phyloP scores from a whole-genome alignment of 306 rosid genomes.

The Senna siamea region DNA sequence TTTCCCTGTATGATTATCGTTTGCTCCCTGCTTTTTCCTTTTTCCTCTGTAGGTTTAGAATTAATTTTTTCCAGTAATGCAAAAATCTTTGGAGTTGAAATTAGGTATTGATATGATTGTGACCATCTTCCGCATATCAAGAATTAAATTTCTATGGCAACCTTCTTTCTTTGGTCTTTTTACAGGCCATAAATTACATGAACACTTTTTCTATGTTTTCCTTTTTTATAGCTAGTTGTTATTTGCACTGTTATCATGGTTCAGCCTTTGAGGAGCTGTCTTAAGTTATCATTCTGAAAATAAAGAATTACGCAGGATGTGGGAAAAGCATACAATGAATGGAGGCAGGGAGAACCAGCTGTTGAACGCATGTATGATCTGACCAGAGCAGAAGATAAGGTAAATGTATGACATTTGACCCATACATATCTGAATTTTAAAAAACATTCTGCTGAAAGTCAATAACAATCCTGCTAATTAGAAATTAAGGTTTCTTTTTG shows the following conservation, averaged over 20 bases:
- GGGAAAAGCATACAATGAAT: slow-evolving; percentile 90
- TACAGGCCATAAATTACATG: slow-evolving; percentile 2
- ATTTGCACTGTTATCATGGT: slow-evolving; percentile 39
- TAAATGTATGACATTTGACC: slow-evolving; percentile 39
- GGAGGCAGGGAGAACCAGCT: slow-evolving; percentile 93
- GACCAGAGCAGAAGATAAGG: slow-evolving; percentile 66
- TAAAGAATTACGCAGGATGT: slow-evolving; percentile 76
- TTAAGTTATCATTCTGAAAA: slow-evolving; percentile 60
- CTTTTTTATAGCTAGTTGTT: slow-evolving; percentile 16
- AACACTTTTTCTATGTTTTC: not conserved
- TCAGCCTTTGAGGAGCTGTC: slow-evolving; percentile 57
- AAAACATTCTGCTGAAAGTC: slow-evolving; percentile 22
- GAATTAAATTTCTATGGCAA: not conserved
- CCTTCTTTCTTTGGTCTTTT: not conserved
- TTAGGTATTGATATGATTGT: slow-evolving; percentile 1
- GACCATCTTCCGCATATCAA: not conserved
- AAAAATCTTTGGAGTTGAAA: not conserved
- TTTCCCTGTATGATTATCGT: not conserved
- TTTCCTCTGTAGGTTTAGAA: not conserved
- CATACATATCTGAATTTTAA: slow-evolving; percentile 15
- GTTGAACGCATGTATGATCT: slow-evolving; percentile 75
- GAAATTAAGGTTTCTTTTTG: not conserved
- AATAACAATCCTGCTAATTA: not conserved
- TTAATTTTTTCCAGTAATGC: not conserved
- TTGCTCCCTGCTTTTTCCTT: not conserved